Evolutionary conservation across 805 yeast species (phyloP).

Genomic region (Candida golubevii): DNA sequence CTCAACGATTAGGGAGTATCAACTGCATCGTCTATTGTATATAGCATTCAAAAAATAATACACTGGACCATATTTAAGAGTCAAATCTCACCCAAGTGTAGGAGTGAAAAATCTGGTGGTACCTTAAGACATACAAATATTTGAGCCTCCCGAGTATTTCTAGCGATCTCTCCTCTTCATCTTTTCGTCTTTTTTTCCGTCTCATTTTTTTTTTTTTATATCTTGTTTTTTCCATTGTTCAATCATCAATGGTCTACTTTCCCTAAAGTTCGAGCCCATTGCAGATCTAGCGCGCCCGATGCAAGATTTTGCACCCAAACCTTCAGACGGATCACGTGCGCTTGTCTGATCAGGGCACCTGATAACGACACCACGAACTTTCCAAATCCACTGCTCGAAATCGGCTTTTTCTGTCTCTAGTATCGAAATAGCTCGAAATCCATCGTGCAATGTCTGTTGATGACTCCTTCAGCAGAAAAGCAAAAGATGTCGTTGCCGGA

Average conservation of each 20-base stretch:
- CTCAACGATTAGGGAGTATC: conserved; percentile 23
- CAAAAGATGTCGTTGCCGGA: conserved; percentile 42
- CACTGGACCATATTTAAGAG: background rate
- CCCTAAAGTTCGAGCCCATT: no score
- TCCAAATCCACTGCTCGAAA: no score
- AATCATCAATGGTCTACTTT: no score
- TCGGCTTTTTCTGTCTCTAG: no score
- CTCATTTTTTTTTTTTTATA: no score
- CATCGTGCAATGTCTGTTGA: conserved; percentile 23
- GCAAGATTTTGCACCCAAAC: conserved; percentile 10
- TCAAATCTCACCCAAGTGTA: no score
- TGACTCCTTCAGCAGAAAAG: conserved; percentile 32
- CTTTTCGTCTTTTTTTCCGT: background rate
- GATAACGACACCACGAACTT: conserved; percentile 4
- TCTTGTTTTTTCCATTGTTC: no score
- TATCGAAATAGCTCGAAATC: no score
- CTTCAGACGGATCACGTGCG: conserved; percentile 17
- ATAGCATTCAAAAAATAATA: background rate
- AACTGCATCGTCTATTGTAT: background rate
- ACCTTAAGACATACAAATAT: no score
- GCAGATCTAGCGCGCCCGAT: background rate
- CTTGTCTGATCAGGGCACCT: conserved; percentile 12
- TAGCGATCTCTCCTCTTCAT: background rate
- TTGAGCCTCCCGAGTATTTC: no score
- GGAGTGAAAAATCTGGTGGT: no score